phyloP scores from a whole-genome alignment of 768 basidiomycete genomes.

The Boletus rufocinnamomeus region DNA sequence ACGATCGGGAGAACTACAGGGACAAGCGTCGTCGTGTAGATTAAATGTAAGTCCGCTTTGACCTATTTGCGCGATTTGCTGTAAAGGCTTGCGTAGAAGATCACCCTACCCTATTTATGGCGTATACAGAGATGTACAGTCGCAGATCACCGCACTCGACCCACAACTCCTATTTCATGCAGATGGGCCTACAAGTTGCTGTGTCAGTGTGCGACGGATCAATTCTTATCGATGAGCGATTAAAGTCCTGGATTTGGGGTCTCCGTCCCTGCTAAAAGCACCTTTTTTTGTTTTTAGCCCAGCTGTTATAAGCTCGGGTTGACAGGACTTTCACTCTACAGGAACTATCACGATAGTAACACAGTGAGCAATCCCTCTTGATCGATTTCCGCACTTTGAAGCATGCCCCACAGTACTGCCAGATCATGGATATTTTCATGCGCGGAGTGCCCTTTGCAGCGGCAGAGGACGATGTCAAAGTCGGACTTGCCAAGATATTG shows the following conservation, averaged over 20 bases:
- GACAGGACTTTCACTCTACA: neutral
- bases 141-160: conserved; percentile 16
- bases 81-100: neutral
- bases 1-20: conserved; percentile 37
- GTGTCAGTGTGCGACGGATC: conserved; percentile 4
- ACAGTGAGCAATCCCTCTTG: conserved; percentile 21
- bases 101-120: neutral
- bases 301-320: conserved; percentile 19
- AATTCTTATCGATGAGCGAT: conserved; percentile 24
- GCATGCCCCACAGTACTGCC: neutral
- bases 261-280: neutral
- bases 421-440: conserved; percentile 41
- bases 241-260: neutral
- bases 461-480: conserved; percentile 33
- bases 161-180: conserved; percentile 2
- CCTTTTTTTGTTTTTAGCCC: no score
- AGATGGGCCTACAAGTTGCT: neutral
- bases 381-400: neutral
- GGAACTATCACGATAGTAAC: conserved; percentile 12
- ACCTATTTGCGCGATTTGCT: conserved; percentile 6
- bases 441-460: conserved; percentile 31
- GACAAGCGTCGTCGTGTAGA: conserved; percentile 62
- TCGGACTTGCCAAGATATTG: conserved; percentile 35
- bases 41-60: conserved; percentile 35
- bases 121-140: neutral